Evolutionary conservation across 495 filamentous ascomycete species (phyloP), one percentile per base, ranked within the genome.

Genomic region (Terfezia boudieri): DNA sequence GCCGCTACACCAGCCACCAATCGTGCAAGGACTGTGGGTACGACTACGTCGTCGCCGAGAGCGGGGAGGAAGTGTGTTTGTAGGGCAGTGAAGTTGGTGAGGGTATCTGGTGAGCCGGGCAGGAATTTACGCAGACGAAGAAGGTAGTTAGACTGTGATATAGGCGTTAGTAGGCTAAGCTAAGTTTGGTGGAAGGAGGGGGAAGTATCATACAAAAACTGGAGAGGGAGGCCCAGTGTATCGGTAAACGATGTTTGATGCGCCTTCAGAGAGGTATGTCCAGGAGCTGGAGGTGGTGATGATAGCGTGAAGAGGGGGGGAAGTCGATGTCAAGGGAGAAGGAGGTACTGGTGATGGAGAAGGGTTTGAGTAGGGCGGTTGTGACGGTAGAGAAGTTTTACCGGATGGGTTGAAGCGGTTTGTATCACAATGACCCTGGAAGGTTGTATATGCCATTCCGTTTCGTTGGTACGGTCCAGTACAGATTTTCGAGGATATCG

Each of bases 181-280:
- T 32, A 32, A 32, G 26, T 32, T 32, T 32, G 52, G 17, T 61
- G 60, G 52, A 52, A 49, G 53, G 63, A 64, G 36, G 62, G 64
- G 41, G 56, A 57, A 52, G 67, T 56, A 55, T 5, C 26, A 32
- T 32, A 32, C 26, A 32, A 32, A 32, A 32, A 32, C 7, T 32
- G 58, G 60, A 49, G 59, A 59, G 38, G 64, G 60, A 41, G 64
- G 64, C 22, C 67, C 60, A 50, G 64, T 65, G 56, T 78, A 74
- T 36, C 73, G 71, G 62, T 77, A 82, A 58, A 82, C 73, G 59
- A 78, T 68, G 62, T 82, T 81, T 51, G 77, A 76, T 49, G 76
- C 77, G n/a, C 79, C 79, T 61, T 81, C 79, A 23, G 51, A 41
- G 37, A 64, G 63, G 59, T 64, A 64, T 32, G 60, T 55, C 62